These are phyloP conservation scores for Penicillium turbatum DNA, from an alignment of 495 filamentous ascomycete genomes.

Conservation along the genomic window DNA sequence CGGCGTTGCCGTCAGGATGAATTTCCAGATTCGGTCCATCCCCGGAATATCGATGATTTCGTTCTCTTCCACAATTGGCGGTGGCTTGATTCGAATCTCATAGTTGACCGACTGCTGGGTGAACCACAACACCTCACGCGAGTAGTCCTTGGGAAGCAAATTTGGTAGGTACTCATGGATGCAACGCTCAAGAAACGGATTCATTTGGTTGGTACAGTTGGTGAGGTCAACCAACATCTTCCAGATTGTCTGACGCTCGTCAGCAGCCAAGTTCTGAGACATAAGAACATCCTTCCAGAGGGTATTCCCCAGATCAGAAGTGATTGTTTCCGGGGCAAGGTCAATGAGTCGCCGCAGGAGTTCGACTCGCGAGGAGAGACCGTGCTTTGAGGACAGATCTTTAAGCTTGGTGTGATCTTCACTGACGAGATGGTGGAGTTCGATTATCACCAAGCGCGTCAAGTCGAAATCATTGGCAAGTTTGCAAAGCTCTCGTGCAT, in stretches of 20 bases:
- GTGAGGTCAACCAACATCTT: constrained; percentile 53
- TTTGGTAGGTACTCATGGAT: constrained; percentile 61
- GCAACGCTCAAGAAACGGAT: constrained; percentile 63
- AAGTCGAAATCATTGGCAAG: constrained; percentile 53
- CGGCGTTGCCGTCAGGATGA: constrained; percentile 68
- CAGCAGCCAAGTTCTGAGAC: constrained; percentile 47
- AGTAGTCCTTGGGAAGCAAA: constrained; percentile 61
- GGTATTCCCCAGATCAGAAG: constrained; percentile 52
- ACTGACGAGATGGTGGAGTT: constrained; percentile 47
- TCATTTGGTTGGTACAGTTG: constrained; percentile 42
- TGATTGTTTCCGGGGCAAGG: constrained; percentile 56
- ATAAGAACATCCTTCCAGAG: constrained; percentile 69
- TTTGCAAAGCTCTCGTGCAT: constrained; percentile 45
- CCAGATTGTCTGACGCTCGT: constrained; percentile 62
- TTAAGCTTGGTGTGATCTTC: constrained; percentile 34
- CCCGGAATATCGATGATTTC: constrained; percentile 53
- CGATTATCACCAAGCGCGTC: constrained; percentile 46
- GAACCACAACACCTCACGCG: constrained; percentile 62
- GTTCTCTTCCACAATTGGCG: constrained; percentile 35
- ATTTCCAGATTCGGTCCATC: constrained; percentile 76
- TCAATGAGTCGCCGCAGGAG: constrained; percentile 55
- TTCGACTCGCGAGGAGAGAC: constrained; percentile 50
- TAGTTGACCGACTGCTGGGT: constrained; percentile 53
- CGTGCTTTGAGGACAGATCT: constrained; percentile 34
- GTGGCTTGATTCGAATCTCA: constrained; percentile 41